Evolutionary conservation across 192 early-diverging fungal genomes (phyloP), one percentile per base, ranked within the genome.

Genomic region (Glomus cerebriforme): DNA sequence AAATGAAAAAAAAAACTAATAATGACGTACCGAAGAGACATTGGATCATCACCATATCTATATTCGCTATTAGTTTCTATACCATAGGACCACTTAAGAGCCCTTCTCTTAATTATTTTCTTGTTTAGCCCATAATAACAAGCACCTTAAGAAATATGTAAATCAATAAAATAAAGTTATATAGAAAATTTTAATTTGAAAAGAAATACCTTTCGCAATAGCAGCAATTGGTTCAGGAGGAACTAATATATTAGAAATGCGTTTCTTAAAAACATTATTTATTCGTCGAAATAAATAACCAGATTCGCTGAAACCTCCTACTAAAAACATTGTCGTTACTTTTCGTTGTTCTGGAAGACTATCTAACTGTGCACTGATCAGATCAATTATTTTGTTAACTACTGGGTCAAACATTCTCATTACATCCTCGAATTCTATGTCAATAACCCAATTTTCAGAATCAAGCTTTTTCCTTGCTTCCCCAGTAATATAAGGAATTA

Each of bases 321-420:
- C 89, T 22, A 90, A 66, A 60, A 90, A 87, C 49, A 90, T 86
- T 39, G 86, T 84, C 45, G 85, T 78, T 10, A 85, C 65, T 13
- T 79, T 79, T 17, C 39, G 39, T 43, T 70, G 17, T 80, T 70
- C 5, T 83, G 79, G 63, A 82, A 83, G 58, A 79, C 78, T 2
- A 22, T 54, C 49, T 22, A 90, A 43, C 58, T 90, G 89, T n/a
- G 88, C 82, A 73, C 87, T 82, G 35, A 88, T 86, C 67, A 90
- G 59, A 27, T 80, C 79, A 9, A 88, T 37, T 1, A 90, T 86
- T 81, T 88, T 82, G 26, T 83, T 73, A 32, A 90, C 69, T 15
- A 86, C 86, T 12, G 87, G 89, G 37, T 88, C 87, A 83, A 90
- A 90, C 32, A 90, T 86, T 47, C 86, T 81, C 34, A 81, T 83